phyloP scores from a whole-genome alignment of 352 stramenopile genomes.

The Phytophthora pini region DNA sequence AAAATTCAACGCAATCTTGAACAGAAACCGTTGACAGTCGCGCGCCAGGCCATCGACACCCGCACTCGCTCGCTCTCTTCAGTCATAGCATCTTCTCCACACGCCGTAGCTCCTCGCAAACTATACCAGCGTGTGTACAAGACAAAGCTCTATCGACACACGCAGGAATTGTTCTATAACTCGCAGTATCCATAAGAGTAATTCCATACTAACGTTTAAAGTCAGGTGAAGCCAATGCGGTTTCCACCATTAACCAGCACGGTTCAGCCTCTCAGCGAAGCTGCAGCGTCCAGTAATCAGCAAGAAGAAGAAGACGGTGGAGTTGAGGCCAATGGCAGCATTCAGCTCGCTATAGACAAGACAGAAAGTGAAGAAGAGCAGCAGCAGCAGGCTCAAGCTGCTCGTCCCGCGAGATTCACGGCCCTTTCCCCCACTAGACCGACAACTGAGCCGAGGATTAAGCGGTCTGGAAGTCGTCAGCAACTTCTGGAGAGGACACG shows the following conservation, averaged over 20 bases:
- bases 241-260: conserved; percentile 5
- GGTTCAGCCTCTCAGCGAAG: neutral
- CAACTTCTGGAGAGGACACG: conserved; percentile 23
- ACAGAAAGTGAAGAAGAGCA: conserved; percentile 23
- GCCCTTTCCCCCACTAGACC: neutral
- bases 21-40: conserved; percentile 25
- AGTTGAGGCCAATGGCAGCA: neutral
- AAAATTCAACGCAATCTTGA: conserved; percentile 32
- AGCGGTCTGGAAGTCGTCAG: conserved; percentile 14
- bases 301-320: conserved; percentile 13
- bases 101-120: neutral
- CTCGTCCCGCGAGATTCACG: conserved; percentile 3
- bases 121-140: neutral
- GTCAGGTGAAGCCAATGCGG: conserved; percentile 15
- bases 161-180: neutral
- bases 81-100: neutral
- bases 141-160: neutral
- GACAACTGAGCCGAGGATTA: conserved; percentile 6
- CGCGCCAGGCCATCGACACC: conserved; percentile 5
- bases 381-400: neutral
- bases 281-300: conserved; percentile 14
- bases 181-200: conserved; percentile 6
- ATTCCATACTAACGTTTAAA: neutral
- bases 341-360: conserved; percentile 6
- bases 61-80: neutral